Base-by-base conservation (phyloP, 148 eudicot species). In the Diospyros kaki region DNA sequence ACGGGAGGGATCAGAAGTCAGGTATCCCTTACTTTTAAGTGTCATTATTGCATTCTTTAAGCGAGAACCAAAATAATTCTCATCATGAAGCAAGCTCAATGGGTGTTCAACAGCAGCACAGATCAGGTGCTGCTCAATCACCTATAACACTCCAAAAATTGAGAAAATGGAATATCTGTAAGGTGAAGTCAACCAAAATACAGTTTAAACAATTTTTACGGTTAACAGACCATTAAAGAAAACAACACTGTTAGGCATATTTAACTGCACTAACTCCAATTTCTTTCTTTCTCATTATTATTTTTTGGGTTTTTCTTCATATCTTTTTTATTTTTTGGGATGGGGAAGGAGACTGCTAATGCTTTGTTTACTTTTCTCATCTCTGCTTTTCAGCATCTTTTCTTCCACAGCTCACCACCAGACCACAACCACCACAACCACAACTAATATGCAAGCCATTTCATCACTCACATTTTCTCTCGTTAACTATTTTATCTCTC, bases 41-140 rank as follows among this genome's bases (percentile, higher is more conserved):
- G 79, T 58, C 81, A 66, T 44, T 56, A 89, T 77, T 60, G 87
- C 83, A 82, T 68, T 65, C 61, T 80, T 80, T 52, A 92, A 79
- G 71, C 91, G 85, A 78, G 90, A 80, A 78, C 98, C 98, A 86
- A 95, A 92, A 79, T 85, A 88, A 61, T 85, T 83, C 52, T 78
- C 88, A 81, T 95, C 98, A 68, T 92, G 82, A 64, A 86, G 81
- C 82, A 89, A 86, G 77, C 96, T 89, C 80, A 92, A 63, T 2
- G 98, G 96, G 66, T 84, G 94, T 82, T 95, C 98, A 58, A 81
- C 73, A 75, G 96, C 92, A 82, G 98, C 94, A 88, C 96, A 92
- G 2, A 81, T 67, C 73, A 95, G 84, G 77, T 95, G 97, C 77
- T 95, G 97, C 78, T 90, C 88, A 83, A 95, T 91, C 84, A 92